Evolutionary conservation across 305 asterid species (phyloP), one percentile per base, ranked within the genome.

Genomic region (Plantago lanceolata): DNA sequence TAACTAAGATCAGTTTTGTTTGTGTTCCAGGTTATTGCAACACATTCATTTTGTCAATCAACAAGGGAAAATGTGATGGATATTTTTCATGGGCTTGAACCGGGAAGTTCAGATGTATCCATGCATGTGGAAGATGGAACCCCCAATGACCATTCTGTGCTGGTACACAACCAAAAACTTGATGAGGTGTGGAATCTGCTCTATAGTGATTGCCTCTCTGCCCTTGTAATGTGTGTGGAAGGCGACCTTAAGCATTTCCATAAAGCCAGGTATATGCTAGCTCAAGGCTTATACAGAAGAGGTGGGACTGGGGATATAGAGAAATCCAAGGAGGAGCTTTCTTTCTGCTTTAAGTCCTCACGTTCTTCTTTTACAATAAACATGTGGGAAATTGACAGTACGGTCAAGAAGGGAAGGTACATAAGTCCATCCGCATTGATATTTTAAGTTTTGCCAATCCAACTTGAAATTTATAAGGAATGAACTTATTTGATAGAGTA

Each of bases 371-470:
- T 94, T 77, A 90, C 97, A 52, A 76, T 94, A 75, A 90, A 94
- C 76, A 94, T 94, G 99, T 94, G 99, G 99, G 99, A 94, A 87
- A 94, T 94, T 77, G 96, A 94, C 80, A 88, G 99, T 81, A 90
- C 62, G 54, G 96, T 90, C 68, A 93, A 90, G 81, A 90, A 86
- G 75, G 99, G 96, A 81, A 90, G 96, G 99, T 88, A 79, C 19
- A 26, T 19, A 57, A 17, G 17, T 67, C 55, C 40, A 21, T 64
- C 61, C 59, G 50, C 63, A 67, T 74, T 66, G 33, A 51, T 71
- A 31, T 62, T 29, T 56, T 18, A 29, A 65, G 49, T 64, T 53
- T 66, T 18, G 19, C 8, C 43, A 26, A 53, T 14, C 17, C 16
- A 21, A 16, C 17, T 19, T 24, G 17, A 26, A 20, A 54, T 24